Evolutionary conservation across 495 filamentous ascomycete genomes (phyloP), one percentile per base, ranked within the genome.

Genomic region (Aspergillus steynii): DNA sequence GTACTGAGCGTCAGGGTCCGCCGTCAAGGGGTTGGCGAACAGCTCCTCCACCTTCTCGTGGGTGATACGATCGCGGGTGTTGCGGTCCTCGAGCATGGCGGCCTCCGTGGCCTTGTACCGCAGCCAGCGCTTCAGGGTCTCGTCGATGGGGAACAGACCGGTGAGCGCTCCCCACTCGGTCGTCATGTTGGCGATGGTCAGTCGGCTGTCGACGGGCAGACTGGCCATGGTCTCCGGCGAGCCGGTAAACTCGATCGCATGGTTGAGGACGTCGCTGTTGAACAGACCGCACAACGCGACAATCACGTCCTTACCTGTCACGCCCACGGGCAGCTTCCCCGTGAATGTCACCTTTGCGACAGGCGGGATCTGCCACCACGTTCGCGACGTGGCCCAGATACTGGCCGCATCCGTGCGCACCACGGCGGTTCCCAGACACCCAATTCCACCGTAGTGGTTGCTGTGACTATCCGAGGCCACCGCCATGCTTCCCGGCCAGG

Each of bases 231-330:
- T 96, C 65, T 91, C 81, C 63, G 89, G 85, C 0, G 88, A 85
- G 0, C 93, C 94, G 5, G 85, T 86, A 68, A 97, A 97, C 72
- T 98, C 93, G 64, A 98, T 88, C 9, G 88, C 88, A 75, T 97
- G 92, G 74, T 98, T 99, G 7, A 97, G 79, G 0, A 97, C 95
- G 50, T 97, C 91, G 65, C 89, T 85, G 71, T 90, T 90, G 79
- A 98, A 96, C 10, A 97, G 73, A 5, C 89, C 90, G 63, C 93
- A 96, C 2, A 98, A 79, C 0, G 92, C 89, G 20, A 98, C 86
- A 69, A 99, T 98, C 20, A 97, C 89, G 75, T 99, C 94, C 75
- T 98, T 99, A 49, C 92, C 94, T 0, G 92, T 94, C 1, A 97
- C 95, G 4, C 95, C 95, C 2, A 71, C 72, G 0, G 91, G 93